These are phyloP conservation scores for Tricholoma furcatifolium DNA, from an alignment of 768 basidiomycete genomes.

Conservation along the genomic window DNA sequence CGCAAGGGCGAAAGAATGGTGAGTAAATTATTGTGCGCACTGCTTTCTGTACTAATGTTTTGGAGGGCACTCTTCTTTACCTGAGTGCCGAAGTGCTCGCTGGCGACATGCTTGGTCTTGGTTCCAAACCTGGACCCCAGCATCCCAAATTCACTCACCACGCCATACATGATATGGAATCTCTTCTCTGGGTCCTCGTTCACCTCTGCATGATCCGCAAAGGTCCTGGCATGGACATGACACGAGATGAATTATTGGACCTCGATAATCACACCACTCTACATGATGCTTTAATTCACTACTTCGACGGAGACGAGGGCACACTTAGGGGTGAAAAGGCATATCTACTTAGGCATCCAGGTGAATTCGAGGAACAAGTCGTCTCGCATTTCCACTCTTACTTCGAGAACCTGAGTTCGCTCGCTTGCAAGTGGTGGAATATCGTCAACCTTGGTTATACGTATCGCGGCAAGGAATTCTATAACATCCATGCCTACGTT, in stretches of 20 bases:
- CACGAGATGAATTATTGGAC: not conserved
- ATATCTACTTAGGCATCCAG: not conserved
- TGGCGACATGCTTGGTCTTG: not conserved
- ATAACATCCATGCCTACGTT: not conserved
- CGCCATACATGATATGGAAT: not conserved
- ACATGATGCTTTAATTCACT: not conserved
- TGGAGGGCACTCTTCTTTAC: not conserved
- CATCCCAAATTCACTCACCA: not conserved
- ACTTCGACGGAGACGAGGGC: not conserved
- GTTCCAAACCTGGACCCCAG: too few species aligned
- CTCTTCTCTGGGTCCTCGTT: conserved; percentile 2
- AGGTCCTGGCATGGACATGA: not conserved
- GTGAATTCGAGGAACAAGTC: not conserved
- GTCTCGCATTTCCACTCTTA: not conserved
- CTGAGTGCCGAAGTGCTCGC: not conserved
- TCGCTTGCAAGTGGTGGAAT: not conserved
- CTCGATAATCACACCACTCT: not conserved
- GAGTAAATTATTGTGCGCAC: not conserved
- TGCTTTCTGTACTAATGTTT: not conserved
- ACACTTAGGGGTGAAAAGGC: not conserved
- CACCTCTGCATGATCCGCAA: not conserved
- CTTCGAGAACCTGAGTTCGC: not conserved
- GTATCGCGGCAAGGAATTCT: not conserved
- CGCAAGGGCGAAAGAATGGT: not conserved
- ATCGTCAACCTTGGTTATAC: not conserved